Conservation (phyloP, 306 rosid genomes). For the Sophora flavescens region DNA sequence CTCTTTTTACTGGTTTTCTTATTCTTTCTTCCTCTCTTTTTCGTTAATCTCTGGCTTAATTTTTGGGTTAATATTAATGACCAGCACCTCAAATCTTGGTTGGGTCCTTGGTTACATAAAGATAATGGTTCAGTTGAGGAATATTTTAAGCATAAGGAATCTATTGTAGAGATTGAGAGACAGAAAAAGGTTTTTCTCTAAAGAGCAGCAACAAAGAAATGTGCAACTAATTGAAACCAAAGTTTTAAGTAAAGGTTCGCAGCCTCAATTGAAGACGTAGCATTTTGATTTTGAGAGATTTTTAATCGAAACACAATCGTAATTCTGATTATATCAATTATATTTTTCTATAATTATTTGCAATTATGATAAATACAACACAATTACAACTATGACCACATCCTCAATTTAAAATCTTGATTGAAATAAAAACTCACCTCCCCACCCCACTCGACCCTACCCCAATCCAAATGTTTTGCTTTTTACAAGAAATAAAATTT, state of each 20-base stretch:
- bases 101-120: constrained; percentile 31
- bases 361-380: no score
- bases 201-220: constrained; percentile 27
- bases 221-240: no score
- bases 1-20: neutral
- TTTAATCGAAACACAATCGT: no score
- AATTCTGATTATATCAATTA: no score
- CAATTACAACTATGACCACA: no score
- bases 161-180: constrained; percentile 18
- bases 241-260: no score
- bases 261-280: no score
- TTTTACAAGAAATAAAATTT: constrained; percentile 36
- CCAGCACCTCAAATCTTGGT: constrained; percentile 32
- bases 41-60: constrained; percentile 17
- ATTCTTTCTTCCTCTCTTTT: neutral
- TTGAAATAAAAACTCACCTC: no score
- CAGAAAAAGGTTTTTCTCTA: constrained; percentile 26
- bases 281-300: no score
- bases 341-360: no score
- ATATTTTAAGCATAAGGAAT: constrained; percentile 41
- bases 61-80: neutral
- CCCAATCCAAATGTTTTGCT: constrained; percentile 40
- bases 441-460: no score
- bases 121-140: constrained; percentile 22
- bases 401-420: no score